Percentiles rank a stretch among this genome's conserved stretches.
These are phyloP conservation scores for Plasmodium gonderi DNA, from an alignment of 169 alveolate genomes.

Conservation along the genomic window DNA sequence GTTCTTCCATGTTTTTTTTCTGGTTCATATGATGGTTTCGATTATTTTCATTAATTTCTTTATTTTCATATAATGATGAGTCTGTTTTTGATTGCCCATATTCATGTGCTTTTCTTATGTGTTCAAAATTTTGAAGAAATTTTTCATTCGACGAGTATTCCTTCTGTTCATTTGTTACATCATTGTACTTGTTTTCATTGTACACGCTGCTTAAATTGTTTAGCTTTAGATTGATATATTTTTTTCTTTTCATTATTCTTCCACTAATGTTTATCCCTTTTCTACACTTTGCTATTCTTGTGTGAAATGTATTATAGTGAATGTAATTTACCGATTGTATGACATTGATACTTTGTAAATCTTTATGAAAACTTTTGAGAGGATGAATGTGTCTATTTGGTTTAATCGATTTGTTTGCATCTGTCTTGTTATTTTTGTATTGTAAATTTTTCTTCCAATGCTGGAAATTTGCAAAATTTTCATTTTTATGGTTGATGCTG, in stretches of 20 bases:
- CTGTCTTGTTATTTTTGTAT: background rate
- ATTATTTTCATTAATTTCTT: background rate
- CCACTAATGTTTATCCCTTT: background rate
- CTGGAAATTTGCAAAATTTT: background rate
- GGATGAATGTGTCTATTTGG: background rate
- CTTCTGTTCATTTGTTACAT: background rate
- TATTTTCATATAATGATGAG: background rate
- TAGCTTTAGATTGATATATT: too few relatives aligned
- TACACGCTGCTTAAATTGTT: too few relatives aligned
- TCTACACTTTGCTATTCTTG: background rate
- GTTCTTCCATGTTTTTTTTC: background rate
- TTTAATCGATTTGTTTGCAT: background rate
- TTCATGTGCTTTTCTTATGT: background rate
- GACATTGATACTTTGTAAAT: background rate
- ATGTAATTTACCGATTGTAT: background rate
- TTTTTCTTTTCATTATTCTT: background rate
- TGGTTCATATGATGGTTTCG: background rate
- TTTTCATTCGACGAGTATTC: background rate
- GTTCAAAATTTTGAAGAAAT: background rate
- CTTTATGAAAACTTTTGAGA: background rate
- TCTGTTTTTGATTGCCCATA: background rate
- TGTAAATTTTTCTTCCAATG: background rate
- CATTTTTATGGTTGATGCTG: background rate
- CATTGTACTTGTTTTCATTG: too few relatives aligned
- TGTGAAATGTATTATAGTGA: background rate